A percentile compares a stretch with the other conserved stretches of the same genome.
Conservation (phyloP, 2,329 filamentous ascomycete genomes). For the Colletotrichum viniferum region DNA sequence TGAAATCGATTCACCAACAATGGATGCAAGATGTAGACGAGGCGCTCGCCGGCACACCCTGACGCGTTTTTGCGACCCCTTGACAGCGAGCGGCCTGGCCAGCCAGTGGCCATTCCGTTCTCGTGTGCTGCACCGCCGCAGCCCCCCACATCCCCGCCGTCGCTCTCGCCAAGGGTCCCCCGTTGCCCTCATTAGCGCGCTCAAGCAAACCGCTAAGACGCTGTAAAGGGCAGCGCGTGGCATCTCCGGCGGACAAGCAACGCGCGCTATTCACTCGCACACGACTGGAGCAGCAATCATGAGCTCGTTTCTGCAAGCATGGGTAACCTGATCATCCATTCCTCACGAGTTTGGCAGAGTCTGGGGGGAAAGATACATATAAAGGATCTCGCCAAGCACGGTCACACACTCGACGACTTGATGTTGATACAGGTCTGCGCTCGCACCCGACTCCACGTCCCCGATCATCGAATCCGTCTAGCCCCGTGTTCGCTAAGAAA, state of each 20-base stretch:
- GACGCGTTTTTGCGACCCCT: background rate
- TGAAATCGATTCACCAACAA: background rate
- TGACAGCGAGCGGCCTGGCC: background rate
- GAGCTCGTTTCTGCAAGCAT: background rate
- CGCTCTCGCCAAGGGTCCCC: slow-evolving; percentile 10
- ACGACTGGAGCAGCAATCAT: background rate
- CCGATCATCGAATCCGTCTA: background rate
- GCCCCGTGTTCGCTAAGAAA: background rate
- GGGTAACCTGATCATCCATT: slow-evolving; percentile 6
- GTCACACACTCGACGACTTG: background rate
- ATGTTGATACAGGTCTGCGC: too few species aligned
- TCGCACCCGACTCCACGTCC: background rate
- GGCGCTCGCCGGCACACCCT: background rate
- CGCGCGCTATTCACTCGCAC: background rate
- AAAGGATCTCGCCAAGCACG: background rate
- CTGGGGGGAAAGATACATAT: background rate
- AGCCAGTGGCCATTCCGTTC: background rate
- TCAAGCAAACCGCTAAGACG: background rate
- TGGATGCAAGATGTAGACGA: background rate
- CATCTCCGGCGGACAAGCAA: background rate
- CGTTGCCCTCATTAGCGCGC: background rate
- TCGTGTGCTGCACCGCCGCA: background rate
- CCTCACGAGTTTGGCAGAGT: background rate
- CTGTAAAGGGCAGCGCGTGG: background rate
- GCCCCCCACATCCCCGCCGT: background rate